Conservation (phyloP, 2,329 filamentous ascomycete species). For the Aspergillus quadricinctus region DNA sequence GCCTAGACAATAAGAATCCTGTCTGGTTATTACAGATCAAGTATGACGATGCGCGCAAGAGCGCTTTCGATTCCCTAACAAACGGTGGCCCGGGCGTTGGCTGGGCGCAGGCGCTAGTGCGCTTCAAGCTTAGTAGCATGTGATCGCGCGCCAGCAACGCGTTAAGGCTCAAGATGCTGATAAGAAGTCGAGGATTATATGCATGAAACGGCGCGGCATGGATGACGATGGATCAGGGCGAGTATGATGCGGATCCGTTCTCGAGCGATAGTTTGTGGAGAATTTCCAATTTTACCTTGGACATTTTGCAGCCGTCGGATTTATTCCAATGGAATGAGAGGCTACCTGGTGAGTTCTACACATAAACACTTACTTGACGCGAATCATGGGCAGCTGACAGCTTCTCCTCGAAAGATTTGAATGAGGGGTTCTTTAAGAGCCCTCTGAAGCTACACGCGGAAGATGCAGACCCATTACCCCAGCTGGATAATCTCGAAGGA, state of each 20-base stretch:
- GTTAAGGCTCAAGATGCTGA: slow-evolving; percentile 5
- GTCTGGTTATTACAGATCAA: neutral
- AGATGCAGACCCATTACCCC: slow-evolving; percentile 24
- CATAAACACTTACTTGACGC: neutral
- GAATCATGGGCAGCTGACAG: neutral
- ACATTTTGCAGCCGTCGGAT: slow-evolving; percentile 34
- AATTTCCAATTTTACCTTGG: slow-evolving; percentile 35
- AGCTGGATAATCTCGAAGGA: slow-evolving; percentile 30
- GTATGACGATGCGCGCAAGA: neutral
- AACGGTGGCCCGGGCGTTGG: slow-evolving; percentile 25
- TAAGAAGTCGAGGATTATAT: slow-evolving; percentile 9
- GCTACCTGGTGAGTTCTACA: slow-evolving; percentile 28
- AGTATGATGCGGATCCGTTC: slow-evolving; percentile 28
- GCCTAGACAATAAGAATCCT: neutral
- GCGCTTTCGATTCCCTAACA: slow-evolving; percentile 19
- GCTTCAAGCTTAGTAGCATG: slow-evolving; percentile 12
- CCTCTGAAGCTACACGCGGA: slow-evolving; percentile 18
- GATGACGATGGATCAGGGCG: slow-evolving; percentile 24
- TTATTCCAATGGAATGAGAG: slow-evolving; percentile 31
- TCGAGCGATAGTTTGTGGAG: slow-evolving; percentile 34
- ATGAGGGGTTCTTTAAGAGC: slow-evolving; percentile 21
- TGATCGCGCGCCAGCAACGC: slow-evolving; percentile 21
- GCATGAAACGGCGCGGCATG: neutral
- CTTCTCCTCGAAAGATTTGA: slow-evolving; percentile 17
- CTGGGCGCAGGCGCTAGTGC: slow-evolving; percentile 8